phyloP scores from a whole-genome alignment of 331 rosid genomes.

The Acacia concinna region DNA sequence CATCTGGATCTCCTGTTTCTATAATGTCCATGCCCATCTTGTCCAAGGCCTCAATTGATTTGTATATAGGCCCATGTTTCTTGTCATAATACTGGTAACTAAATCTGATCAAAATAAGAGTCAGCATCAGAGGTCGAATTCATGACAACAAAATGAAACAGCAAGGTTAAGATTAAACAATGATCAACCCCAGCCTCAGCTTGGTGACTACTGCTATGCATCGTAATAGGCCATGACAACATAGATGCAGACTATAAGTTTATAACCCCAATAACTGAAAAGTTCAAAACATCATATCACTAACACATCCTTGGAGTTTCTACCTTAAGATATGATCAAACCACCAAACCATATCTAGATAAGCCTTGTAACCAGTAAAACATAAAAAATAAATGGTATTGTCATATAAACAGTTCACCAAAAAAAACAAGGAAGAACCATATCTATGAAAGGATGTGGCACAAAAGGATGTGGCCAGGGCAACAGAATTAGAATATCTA shows the following conservation, averaged over 20 bases:
- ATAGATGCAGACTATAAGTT: not conserved
- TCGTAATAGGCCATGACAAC: not conserved
- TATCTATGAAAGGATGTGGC: not conserved
- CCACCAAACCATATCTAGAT: conserved; percentile 3
- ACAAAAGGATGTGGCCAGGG: not conserved
- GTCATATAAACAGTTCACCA: not conserved
- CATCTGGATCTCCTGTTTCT: conserved; percentile 91
- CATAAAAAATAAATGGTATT: conserved; percentile 15
- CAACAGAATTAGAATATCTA: not conserved
- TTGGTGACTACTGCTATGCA: conserved; percentile 12
- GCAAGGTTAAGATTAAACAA: not conserved
- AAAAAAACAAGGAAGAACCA: not conserved
- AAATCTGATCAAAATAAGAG: conserved; percentile 59
- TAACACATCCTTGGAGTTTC: not conserved
- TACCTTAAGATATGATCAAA: not conserved
- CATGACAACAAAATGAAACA: not conserved
- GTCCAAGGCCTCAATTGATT: conserved; percentile 92
- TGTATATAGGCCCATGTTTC: conserved; percentile 86
- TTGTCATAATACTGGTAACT: conserved; percentile 71
- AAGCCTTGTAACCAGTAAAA: not conserved
- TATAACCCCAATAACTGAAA: not conserved
- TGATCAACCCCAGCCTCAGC: conserved; percentile 9
- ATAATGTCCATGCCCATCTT: conserved; percentile 95
- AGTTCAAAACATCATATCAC: not conserved
- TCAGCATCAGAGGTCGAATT: conserved; percentile 20